These are phyloP conservation scores for Tulasnella sp. DNA, from an alignment of 768 basidiomycete species.

Conservation along the genomic window DNA sequence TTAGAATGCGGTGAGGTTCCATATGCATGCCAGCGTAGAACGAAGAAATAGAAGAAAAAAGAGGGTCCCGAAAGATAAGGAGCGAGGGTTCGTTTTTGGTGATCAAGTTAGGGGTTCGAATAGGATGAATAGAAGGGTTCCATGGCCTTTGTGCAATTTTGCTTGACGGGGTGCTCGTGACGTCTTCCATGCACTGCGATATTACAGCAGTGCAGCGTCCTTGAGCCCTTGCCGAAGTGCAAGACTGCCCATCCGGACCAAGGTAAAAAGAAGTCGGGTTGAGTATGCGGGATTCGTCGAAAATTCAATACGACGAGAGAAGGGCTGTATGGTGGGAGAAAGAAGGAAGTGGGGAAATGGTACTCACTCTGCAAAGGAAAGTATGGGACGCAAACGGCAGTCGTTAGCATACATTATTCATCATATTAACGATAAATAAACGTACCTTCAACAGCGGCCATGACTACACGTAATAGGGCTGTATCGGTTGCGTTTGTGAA, in stretches of 20 bases:
- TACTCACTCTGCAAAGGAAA: conserved; percentile 51
- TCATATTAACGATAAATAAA: conserved; percentile 11
- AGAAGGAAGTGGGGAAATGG: conserved; percentile 20
- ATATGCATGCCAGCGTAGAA: background rate
- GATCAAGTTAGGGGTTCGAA: background rate
- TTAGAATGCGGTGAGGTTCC: background rate
- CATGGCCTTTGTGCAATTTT: background rate
- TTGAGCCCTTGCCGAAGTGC: conserved; percentile 55
- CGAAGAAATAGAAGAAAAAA: background rate
- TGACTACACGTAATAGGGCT: conserved; percentile 75
- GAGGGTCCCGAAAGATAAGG: background rate
- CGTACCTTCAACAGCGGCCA: conserved; percentile 92
- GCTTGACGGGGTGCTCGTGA: background rate
- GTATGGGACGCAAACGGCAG: conserved; percentile 17
- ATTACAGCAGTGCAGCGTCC: conserved; percentile 52
- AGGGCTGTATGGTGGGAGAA: conserved; percentile 11
- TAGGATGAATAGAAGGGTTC: background rate
- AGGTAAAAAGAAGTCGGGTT: background rate
- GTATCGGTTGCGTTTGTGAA: conserved; percentile 88
- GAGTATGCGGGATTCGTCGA: conserved; percentile 22
- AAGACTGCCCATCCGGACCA: conserved; percentile 35
- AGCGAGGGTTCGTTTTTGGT: background rate
- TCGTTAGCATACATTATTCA: background rate
- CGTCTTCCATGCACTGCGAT: background rate
- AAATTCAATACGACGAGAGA: conserved; percentile 15